A percentile compares a stretch with the other conserved stretches of the same genome.
These are phyloP conservation scores for Iris pallida DNA, from an alignment of 116 monocot species.

Conservation along the genomic window DNA sequence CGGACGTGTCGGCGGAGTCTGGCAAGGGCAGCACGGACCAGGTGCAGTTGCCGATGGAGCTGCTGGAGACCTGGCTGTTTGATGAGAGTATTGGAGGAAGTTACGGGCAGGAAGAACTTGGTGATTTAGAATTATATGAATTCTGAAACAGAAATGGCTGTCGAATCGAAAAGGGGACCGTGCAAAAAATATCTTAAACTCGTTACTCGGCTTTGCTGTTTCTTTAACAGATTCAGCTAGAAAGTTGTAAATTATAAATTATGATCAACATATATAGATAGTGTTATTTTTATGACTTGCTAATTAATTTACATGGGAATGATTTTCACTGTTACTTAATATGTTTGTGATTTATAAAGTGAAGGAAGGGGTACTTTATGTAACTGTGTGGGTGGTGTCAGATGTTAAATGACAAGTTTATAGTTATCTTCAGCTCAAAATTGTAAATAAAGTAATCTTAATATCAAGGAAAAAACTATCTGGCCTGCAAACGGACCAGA, in stretches of 20 bases:
- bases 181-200: not conserved
- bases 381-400: too few relatives aligned
- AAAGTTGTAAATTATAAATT: constrained; percentile 4
- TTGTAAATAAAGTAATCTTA: too few relatives aligned
- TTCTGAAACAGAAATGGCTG: not conserved
- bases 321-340: too few relatives aligned
- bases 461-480: too few relatives aligned
- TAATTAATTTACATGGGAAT: too few relatives aligned
- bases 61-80: constrained; percentile 84
- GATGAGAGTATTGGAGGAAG: constrained; percentile 51
- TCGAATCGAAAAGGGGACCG: not conserved
- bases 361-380: too few relatives aligned
- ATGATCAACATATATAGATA: not conserved
- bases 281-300: too few relatives aligned
- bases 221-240: not conserved
- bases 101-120: constrained; percentile 20
- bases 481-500: too few relatives aligned
- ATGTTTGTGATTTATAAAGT: too few relatives aligned
- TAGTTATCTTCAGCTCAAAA: too few relatives aligned
- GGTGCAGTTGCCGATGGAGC: constrained; percentile 32
- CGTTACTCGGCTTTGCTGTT: not conserved
- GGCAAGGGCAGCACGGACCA: constrained; percentile 17
- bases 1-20: constrained; percentile 27
- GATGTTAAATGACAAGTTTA: too few relatives aligned
- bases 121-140: not conserved